Evolutionary conservation across 176 grass and related monocot genomes (phyloP).

Genomic region (Rhynchospora breviuscula): DNA sequence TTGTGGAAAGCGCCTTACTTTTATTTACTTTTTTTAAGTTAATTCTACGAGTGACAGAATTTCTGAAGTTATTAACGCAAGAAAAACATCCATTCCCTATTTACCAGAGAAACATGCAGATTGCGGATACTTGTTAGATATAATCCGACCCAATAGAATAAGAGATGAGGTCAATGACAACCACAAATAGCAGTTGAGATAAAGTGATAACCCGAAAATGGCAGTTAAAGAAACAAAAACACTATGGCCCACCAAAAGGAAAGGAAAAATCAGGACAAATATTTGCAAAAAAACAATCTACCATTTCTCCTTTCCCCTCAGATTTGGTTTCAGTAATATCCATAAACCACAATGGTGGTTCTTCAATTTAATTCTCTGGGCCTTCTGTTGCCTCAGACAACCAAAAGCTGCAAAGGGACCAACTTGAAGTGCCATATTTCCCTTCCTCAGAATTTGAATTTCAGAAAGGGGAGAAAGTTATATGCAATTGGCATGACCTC

Average conservation of each 20-base stretch:
- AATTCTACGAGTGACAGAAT: too few species aligned
- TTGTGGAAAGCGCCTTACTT: background rate
- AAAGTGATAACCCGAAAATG: slow-evolving; percentile 32
- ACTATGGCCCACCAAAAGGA: slow-evolving; percentile 5
- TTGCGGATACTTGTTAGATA: background rate
- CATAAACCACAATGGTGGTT: slow-evolving; percentile 26
- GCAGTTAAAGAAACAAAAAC: slow-evolving; percentile 2
- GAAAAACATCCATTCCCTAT: too few species aligned
- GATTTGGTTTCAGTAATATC: background rate
- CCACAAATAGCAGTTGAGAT: slow-evolving; percentile 39
- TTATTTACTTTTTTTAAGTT: too few species aligned
- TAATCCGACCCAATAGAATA: background rate
- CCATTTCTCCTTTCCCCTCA: slow-evolving; percentile 8
- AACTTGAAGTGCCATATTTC: slow-evolving; percentile 12
- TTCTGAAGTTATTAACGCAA: too few species aligned
- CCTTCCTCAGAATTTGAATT: slow-evolving; percentile 2
- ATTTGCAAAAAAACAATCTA: background rate
- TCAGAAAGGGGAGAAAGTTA: background rate
- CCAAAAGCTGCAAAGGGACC: background rate
- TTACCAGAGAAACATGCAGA: background rate
- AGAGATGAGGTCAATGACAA: slow-evolving; percentile 12
- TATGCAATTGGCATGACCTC: slow-evolving; percentile 37
- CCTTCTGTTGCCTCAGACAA: slow-evolving; percentile 11
- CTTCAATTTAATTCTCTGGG: slow-evolving; percentile 23
- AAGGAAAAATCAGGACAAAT: background rate